A percentile compares a stretch with the other conserved stretches of the same genome.
Conservation (phyloP, 371 early-diverging fungal species). For the Apophysomyces variabilis region DNA sequence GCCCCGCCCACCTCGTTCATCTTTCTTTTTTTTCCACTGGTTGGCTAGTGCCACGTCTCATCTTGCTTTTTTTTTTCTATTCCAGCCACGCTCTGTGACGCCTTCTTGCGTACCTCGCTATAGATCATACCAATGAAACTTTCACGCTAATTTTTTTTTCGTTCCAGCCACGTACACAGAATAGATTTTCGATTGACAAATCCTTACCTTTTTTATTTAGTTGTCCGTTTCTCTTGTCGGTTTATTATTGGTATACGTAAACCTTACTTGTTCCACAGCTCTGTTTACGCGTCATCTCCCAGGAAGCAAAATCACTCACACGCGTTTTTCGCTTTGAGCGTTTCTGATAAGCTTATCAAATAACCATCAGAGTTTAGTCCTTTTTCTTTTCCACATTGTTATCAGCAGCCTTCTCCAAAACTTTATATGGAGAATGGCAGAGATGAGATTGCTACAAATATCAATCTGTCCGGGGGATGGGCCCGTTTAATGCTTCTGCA, state of each 20-base stretch:
- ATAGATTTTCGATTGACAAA: neutral
- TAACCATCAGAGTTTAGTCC: neutral
- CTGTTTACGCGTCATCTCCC: too few species aligned
- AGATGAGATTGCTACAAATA: neutral
- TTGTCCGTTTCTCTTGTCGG: neutral
- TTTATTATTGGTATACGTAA: neutral
- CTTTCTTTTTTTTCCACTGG: neutral
- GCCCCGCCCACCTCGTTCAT: too few species aligned
- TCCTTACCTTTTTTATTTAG: conserved; percentile 5
- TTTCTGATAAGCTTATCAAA: too few species aligned
- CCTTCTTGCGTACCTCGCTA: neutral
- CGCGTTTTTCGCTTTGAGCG: too few species aligned
- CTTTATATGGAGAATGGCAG: neutral
- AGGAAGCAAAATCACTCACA: too few species aligned
- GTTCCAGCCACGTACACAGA: conserved; percentile 7
- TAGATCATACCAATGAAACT: neutral
- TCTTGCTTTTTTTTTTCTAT: conserved; percentile 4
- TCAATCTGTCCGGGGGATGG: neutral
- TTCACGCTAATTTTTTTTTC: neutral
- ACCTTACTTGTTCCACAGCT: too few species aligned
- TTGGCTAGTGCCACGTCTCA: neutral
- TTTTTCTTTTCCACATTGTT: neutral
- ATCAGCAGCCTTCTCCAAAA: neutral
- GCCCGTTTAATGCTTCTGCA: neutral
- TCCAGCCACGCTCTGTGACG: conserved; percentile 2